Percentiles rank a stretch among this genome's conserved stretches.
Evolutionary conservation across 192 early-diverging fungal species (phyloP).

Genomic region (Backusella luteola): DNA sequence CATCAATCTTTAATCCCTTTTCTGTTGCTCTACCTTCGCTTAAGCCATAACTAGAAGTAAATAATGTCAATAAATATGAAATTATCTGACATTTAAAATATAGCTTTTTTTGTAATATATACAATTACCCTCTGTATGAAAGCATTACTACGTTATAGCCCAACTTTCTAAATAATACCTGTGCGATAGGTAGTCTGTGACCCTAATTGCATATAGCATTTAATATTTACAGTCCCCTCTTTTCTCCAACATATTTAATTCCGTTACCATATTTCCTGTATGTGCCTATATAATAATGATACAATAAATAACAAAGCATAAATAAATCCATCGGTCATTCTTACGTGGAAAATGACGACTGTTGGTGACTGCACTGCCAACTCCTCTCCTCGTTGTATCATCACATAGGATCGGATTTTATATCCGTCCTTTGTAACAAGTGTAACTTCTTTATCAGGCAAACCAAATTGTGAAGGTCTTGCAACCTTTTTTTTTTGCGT

Average conservation of each 20-base stretch:
- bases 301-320: not conserved
- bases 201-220: conserved; percentile 50
- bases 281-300: conserved; percentile 36
- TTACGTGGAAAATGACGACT: conserved; percentile 70
- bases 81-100: not conserved
- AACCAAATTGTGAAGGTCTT: conserved; percentile 64
- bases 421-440: conserved; percentile 82
- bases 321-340: not conserved
- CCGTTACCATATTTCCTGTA: conserved; percentile 88
- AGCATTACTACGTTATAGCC: conserved; percentile 94
- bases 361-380: conserved; percentile 63
- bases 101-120: not conserved
- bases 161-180: conserved; percentile 62
- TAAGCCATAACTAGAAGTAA: conserved; percentile 20
- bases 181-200: conserved; percentile 90
- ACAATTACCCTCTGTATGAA: conserved; percentile 85
- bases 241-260: not conserved
- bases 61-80: not conserved
- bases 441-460: conserved; percentile 65
- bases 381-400: conserved; percentile 59
- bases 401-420: conserved; percentile 73
- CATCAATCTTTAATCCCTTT: conserved; percentile 86
- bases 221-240: not conserved
- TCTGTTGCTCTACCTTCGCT: conserved; percentile 70
- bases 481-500: conserved; percentile 45